Evolutionary conservation across 108 stramenopile species (phyloP), one percentile per base, ranked within the genome.

Genomic region (Discostella stelligeroides): DNA sequence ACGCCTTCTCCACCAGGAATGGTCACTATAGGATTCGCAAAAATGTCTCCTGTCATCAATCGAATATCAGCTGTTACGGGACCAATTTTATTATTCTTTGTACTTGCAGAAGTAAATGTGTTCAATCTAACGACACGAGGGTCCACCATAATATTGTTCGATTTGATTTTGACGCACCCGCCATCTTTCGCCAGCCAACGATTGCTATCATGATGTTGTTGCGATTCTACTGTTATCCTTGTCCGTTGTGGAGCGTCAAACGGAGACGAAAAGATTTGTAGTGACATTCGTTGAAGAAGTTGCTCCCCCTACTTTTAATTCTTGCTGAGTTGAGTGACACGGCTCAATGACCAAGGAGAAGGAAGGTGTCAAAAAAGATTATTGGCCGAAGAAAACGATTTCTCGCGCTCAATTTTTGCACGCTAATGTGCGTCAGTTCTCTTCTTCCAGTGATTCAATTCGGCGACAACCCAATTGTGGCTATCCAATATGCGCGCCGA

Each of bases 391-490:
- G n/a, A n/a, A n/a, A n/a, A n/a, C n/a, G n/a, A n/a, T n/a, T n/a
- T n/a, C n/a, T n/a, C n/a, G n/a, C n/a, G n/a, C n/a, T n/a, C n/a
- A n/a, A n/a, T n/a, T n/a, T n/a, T n/a, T n/a, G n/a, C n/a, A n/a
- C n/a, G n/a, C n/a, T n/a, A n/a, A n/a, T n/a, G n/a, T n/a, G n/a
- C n/a, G n/a, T n/a, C n/a, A n/a, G n/a, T n/a, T n/a, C n/a, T n/a
- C n/a, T n/a, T n/a, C n/a, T 73, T 73, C 72, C 72, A 73, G 48
- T 54, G 46, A 46, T 43, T 23, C 63, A 73, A 64, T 65, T 73
- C 63, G 58, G 64, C 72, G 23, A 57, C 63, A 3, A 65, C 72
- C 72, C 72, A 73, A 18, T 63, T 63, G 2, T 40, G 43, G 43
- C 58, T 63, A 14, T 73, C 72, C 5, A 27, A 29, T 2, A 73